phyloP scores from a whole-genome alignment of 1,139 yeast genomes.

The Blastobotrys illinoisensis region DNA sequence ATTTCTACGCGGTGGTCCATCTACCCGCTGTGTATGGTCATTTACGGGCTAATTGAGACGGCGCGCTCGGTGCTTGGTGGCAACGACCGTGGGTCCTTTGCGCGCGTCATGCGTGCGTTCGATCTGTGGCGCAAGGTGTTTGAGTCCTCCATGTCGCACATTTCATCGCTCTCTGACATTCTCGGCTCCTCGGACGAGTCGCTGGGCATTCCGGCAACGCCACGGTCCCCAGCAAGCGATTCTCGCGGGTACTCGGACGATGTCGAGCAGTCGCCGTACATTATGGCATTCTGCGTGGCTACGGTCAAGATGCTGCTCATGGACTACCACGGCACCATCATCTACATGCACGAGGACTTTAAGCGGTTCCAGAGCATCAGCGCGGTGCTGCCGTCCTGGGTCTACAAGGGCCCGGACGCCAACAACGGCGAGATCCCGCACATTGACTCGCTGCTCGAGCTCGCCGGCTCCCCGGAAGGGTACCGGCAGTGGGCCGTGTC shows the following conservation, averaged over 20 bases:
- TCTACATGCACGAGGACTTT: slow-evolving; percentile 29
- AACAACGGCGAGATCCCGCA: slow-evolving; percentile 1
- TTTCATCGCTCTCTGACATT: neutral
- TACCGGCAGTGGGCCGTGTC: slow-evolving; percentile 26
- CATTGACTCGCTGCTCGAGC: slow-evolving; percentile 6
- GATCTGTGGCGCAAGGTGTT: neutral
- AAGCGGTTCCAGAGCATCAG: slow-evolving; percentile 11
- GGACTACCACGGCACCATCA: slow-evolving; percentile 26
- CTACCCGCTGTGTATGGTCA: neutral
- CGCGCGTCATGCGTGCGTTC: neutral
- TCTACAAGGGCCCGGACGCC: neutral
- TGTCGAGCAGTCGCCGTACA: neutral
- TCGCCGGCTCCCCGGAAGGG: slow-evolving; percentile 4
- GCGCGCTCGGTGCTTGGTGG: neutral
- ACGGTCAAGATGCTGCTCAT: slow-evolving; percentile 15
- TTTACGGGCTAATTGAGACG: neutral
- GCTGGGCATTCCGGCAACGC: neutral
- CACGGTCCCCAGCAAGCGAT: neutral
- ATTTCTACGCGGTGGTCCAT: neutral
- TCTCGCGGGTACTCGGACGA: neutral
- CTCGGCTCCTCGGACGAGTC: neutral
- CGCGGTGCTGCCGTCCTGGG: slow-evolving; percentile 2
- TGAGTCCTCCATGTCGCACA: neutral
- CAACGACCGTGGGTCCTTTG: neutral
- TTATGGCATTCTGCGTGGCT: neutral